phyloP scores from a whole-genome alignment of 768 basidiomycete species.

The Tremella yokohamensis region DNA sequence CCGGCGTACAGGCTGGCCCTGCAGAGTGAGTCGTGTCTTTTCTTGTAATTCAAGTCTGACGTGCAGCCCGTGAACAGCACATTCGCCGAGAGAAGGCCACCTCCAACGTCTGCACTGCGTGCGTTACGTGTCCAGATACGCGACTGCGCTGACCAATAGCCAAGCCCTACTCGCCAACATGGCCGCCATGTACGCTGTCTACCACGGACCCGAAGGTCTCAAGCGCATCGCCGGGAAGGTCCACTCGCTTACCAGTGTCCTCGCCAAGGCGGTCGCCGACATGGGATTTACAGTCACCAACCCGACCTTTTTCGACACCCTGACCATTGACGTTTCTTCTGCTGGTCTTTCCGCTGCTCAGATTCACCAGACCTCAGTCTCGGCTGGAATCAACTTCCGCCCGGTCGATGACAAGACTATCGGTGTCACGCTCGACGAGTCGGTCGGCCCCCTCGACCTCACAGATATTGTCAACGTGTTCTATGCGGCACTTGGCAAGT shows the following conservation, averaged over 20 bases:
- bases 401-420: slow-evolving; percentile 68
- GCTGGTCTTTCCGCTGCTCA: slow-evolving; percentile 56
- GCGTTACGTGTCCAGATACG: slow-evolving; percentile 10
- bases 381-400: slow-evolving; percentile 77
- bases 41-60: slow-evolving; percentile 1
- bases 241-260: slow-evolving; percentile 77
- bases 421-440: slow-evolving; percentile 91
- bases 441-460: slow-evolving; percentile 70
- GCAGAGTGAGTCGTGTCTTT: slow-evolving; percentile 66
- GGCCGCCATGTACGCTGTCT: slow-evolving; percentile 94
- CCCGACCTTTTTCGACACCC: slow-evolving; percentile 77
- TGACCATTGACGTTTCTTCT: slow-evolving; percentile 61
- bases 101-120: slow-evolving; percentile 93
- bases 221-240: slow-evolving; percentile 81
- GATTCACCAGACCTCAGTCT: slow-evolving; percentile 66
- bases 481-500: slow-evolving; percentile 56
- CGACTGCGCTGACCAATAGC: slow-evolving; percentile 12
- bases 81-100: slow-evolving; percentile 98
- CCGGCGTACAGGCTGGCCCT: slow-evolving; percentile 87
- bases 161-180: slow-evolving; percentile 98
- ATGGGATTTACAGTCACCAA: slow-evolving; percentile 74
- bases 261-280: slow-evolving; percentile 63
- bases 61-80: slow-evolving; percentile 84
- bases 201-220: slow-evolving; percentile 87
- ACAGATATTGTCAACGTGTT: slow-evolving; percentile 77